A percentile compares a stretch with the other conserved stretches of the same genome.
Evolutionary conservation across 257 asterid species (phyloP).

Genomic region (Plectranthus barbatus): DNA sequence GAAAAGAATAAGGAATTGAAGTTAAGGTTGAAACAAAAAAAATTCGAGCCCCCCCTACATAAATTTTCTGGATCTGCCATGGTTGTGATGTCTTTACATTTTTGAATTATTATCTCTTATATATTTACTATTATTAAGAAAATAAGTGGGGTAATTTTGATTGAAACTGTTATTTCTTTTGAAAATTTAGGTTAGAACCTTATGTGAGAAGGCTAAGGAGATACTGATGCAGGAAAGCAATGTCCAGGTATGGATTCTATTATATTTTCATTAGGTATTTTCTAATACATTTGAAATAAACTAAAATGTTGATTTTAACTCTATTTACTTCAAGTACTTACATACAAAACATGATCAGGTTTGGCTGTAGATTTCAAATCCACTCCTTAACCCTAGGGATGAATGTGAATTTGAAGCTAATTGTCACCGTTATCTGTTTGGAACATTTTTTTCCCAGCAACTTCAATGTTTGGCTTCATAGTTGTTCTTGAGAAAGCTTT

Average conservation of each 20-base stretch:
- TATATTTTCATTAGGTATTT: neutral
- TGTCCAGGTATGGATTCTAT: constrained; percentile 63
- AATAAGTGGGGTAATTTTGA: neutral
- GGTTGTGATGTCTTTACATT: too few species aligned
- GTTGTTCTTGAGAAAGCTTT: neutral
- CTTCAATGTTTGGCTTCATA: neutral
- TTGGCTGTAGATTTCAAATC: neutral
- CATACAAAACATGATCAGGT: too few species aligned
- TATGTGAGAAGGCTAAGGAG: constrained; percentile 96
- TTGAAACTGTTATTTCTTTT: constrained; percentile 13
- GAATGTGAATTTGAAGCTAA: neutral
- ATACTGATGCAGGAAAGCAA: constrained; percentile 83
- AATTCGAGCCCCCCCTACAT: too few species aligned
- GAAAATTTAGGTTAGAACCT: constrained; percentile 56
- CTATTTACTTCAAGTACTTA: too few species aligned
- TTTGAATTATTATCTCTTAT: neutral
- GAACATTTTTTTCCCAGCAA: neutral
- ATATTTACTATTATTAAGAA: neutral
- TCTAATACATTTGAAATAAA: too few species aligned
- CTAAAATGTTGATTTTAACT: too few species aligned
- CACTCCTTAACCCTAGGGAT: neutral
- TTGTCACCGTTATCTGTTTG: neutral
- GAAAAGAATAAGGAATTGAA: too few species aligned
- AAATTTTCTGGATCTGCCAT: too few species aligned
- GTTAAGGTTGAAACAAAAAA: too few species aligned